Base-by-base conservation (phyloP, 306 rosid species). In the Cicer judaicum region DNA sequence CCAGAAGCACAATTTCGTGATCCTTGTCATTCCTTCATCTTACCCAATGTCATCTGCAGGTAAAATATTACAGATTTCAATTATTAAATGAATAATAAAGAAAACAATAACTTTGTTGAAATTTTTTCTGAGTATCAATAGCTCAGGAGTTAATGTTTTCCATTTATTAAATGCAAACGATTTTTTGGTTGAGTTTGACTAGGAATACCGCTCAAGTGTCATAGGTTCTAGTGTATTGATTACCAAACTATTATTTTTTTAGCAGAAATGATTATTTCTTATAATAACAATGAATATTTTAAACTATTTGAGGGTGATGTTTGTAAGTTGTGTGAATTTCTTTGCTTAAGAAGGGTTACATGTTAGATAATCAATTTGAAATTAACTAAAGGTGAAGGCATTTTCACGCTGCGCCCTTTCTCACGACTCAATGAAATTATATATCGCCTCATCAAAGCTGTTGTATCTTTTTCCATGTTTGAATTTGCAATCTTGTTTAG, bases 1-100 rank as follows among this genome's bases (percentile, higher is more conserved):
- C 96, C 98, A 38, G 98, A 89, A 87, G 96, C 97, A 29, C 87
- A 84, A 79, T 89, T 91, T 83, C 77, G 72, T 1, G 84, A 85
- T 84, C 86, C 72, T 44, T 79, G 83, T 64, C 86, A 87, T 18
- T 88, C 93, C 70, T 87, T 93, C 83, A 75, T 84, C 86, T 80
- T 93, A 80, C 85, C 93, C 83, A 89, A 89, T 74, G 94, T 60
- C 18, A 60, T 60, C 66, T 60, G 66, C 66, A 60, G 44, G 66
- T 60, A 34, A 60, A n/a, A 13, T 34, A 3, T 34, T 60, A 60
- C 36, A 34, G 66, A 21, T 60, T 34, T 60, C 36, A 16, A 29
- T 29, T 60, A 60, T 36, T 9, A 34, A 60, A 60, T 34, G 66
- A 60, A 34, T 60, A 6, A 34, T 60, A 34, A 60, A 60, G 43